Base-by-base conservation (phyloP, 2,329 filamentous ascomycete species). In the Penicillium frequentans region DNA sequence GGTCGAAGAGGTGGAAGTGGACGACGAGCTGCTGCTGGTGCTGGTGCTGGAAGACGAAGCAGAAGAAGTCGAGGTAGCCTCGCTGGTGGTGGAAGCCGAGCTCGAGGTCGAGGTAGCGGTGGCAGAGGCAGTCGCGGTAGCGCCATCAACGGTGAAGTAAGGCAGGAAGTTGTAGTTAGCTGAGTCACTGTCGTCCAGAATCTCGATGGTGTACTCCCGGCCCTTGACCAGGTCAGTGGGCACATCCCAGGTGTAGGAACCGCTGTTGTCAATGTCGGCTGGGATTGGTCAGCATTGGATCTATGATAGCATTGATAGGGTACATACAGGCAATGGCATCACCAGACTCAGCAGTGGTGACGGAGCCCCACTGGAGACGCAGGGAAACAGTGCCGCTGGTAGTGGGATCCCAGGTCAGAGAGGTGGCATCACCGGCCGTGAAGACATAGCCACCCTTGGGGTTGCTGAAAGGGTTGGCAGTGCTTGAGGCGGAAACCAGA, bases 151-250 rank as follows among this genome's bases (percentile, higher is more conserved):
- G 37, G 75, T 72, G 72, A 84, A 85, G 58, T 75, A 76, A 7
- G 79, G 78, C 35, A 78, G 79, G 76, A 81, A 85, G 77, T 84
- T 84, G 69, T 71, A 73, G 58, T 77, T 66, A 49, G 52, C 57
- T 9, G 73, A 49, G 70, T 84, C 65, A 7, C 62, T 61, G 63
- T 82, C 81, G 62, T 75, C 71, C 66, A 82, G 71, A 65, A 85
- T 85, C 67, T 82, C 74, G 60, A 85, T 71, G 56, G 81, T 79
- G 75, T 84, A 84, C 68, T 80, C 75, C 39, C 70, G 70, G 62
- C 78, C 75, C 51, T 75, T 72, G 46, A 73, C 72, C 55, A 80
- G 69, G 56, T 71, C 64, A 49, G 68, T 55, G 23, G 78, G 74
- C 5, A 80, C 75, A 33, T 69, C 71, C 76, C 82, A 83, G 55